Base-by-base conservation (phyloP, 2,329 filamentous ascomycete genomes). In the Diaporthe sp. region DNA sequence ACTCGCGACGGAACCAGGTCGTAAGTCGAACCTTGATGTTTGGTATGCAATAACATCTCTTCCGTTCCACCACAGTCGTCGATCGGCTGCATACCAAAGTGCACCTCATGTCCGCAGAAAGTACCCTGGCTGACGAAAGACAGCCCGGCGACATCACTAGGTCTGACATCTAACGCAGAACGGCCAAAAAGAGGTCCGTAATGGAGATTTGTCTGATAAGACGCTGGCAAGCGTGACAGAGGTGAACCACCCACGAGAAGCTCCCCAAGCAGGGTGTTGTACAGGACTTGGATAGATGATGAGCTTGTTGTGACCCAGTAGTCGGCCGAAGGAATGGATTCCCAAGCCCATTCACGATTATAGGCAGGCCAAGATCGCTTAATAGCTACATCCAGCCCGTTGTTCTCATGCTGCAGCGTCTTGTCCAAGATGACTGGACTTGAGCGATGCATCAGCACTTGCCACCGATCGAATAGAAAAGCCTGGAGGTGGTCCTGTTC, bases 201-300 rank as follows among this genome's bases (percentile, higher is more conserved):
- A 0, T 81, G 81, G 77, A 9, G 72, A 31, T 89, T 83, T 0
- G n/a, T 13, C 49, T 86, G 82, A 65, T 89, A 92, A 0, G 84
- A 76, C 0, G 13, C 4, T 0, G 90, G 89, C 0, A 92, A 82
- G 2, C 87, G 84, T 4, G 84, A 79, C 0, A 91, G 77, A 0
- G 88, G 89, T 1, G 81, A 57, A 0, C 90, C 89, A 74, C 91
- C 84, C 0, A 92, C 84, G 0, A 91, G 82, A 0, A 93, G 80
- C 37, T 87, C 82, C 0, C 87, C 89, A 0, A 84, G 87, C 2
- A 92, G 77, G 0, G 90, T 68, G 76, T 90, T 89, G 77, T 87
- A 87, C 37, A 88, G 85, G 9, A 89, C 83, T 49, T 49, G 13
- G 31, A 82, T 76, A 4, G 76, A 49, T 2, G 28, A 46, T 39